Percentiles rank a stretch among this genome's conserved stretches.
Conservation (phyloP, 1,284 basidiomycete genomes). For the Heliocybe sulcata region DNA sequence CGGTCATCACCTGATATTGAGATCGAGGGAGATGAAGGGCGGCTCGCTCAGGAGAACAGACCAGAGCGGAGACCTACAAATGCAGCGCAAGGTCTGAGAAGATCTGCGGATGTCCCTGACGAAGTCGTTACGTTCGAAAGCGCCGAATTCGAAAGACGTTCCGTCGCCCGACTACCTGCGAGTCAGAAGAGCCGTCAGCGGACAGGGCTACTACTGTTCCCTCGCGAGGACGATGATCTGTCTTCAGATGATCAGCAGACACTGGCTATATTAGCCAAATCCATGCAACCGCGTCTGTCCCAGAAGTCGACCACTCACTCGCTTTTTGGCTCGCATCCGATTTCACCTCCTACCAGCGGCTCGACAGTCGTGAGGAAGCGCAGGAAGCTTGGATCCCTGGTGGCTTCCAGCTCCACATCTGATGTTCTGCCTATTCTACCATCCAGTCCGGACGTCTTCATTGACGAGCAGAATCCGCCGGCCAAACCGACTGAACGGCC, state of each 20-base stretch:
- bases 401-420: neutral
- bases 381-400: neutral
- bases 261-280: neutral
- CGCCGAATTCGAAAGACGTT: neutral
- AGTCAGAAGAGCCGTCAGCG: neutral
- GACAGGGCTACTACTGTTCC: too few species aligned
- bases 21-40: neutral
- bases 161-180: neutral
- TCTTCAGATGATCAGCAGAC: neutral
- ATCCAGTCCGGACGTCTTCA: slow-evolving; percentile 1
- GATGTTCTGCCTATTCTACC: slow-evolving; percentile 7
- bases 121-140: too few species aligned
- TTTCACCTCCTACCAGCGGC: neutral
- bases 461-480: neutral
- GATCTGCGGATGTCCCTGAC: too few species aligned
- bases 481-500: neutral
- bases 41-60: neutral
- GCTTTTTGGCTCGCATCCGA: neutral
- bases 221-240: neutral
- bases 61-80: neutral
- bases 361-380: neutral
- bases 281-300: neutral
- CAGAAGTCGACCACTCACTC: neutral
- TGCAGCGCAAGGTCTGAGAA: neutral
- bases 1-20: neutral